Conservation (phyloP, 805 yeast species). For the Nakazawaea siamensis region DNA sequence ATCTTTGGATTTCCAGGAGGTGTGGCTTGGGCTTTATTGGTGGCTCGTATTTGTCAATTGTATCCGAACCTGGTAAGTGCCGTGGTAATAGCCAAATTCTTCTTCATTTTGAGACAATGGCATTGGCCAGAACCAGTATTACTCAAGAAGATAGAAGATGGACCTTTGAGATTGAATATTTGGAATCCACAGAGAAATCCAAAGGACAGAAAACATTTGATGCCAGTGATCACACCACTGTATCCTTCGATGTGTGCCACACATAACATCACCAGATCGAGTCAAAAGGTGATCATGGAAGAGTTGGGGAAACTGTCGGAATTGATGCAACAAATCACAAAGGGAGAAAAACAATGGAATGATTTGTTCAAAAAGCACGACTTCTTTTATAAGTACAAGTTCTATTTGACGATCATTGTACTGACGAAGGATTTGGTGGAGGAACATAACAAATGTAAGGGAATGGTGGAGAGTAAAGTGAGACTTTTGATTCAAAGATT, state of each 20-base stretch:
- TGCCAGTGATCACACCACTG: conserved; percentile 99
- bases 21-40: conserved; percentile 99
- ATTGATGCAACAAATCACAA: conserved; percentile 57
- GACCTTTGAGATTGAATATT: conserved; percentile 90
- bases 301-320: conserved; percentile 75
- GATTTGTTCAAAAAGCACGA: conserved; percentile 72
- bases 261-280: conserved; percentile 85
- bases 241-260: conserved; percentile 99
- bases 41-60: conserved; percentile 94
- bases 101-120: conserved; percentile 83
- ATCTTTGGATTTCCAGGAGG: conserved; percentile 98
- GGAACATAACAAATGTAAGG: conserved; percentile 86
- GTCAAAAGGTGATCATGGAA: conserved; percentile 71
- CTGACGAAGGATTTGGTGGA: conserved; percentile 68
- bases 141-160: conserved; percentile 89
- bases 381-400: conserved; percentile 78
- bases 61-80: conserved; percentile 96
- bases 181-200: conserved; percentile 95
- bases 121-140: conserved; percentile 98
- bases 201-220: conserved; percentile 80
- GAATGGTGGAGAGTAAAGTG: conserved; percentile 83
- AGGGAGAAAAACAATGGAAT: conserved; percentile 62
- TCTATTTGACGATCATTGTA: conserved; percentile 76
- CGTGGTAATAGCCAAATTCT: conserved; percentile 82
- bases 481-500: conserved; percentile 77